Evolutionary conservation across 345 rosid species (phyloP).

Genomic region (Litchi chinensis): DNA sequence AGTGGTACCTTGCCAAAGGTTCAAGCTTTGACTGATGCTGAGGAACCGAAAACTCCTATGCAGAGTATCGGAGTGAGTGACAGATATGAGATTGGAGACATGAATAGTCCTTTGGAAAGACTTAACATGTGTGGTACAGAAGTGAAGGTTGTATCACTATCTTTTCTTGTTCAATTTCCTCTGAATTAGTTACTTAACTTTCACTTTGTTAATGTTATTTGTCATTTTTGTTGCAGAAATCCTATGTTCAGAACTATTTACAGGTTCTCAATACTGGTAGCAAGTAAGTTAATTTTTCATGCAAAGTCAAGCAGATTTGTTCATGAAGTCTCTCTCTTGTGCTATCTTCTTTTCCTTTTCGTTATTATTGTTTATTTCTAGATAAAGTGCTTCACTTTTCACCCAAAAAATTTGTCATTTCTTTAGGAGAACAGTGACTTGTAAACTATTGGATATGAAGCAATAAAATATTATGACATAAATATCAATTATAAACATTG

Average conservation of each 20-base stretch:
- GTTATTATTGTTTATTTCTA: no score
- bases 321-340: neutral
- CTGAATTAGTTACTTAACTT: neutral
- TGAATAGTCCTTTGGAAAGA: conserved; percentile 51
- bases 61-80: conserved; percentile 16
- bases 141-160: conserved; percentile 48
- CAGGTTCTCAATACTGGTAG: conserved; percentile 62
- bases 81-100: conserved; percentile 24
- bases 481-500: neutral
- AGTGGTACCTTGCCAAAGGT: conserved; percentile 18
- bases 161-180: neutral
- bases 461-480: no score
- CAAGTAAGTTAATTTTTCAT: conserved; percentile 49
- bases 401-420: no score
- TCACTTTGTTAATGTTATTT: neutral
- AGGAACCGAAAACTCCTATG: conserved; percentile 60
- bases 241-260: conserved; percentile 62
- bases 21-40: conserved; percentile 20
- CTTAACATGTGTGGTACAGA: conserved; percentile 44
- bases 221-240: conserved; percentile 41
- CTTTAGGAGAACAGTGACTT: no score
- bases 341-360: no score
- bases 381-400: no score
- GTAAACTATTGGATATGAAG: no score
- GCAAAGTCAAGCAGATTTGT: neutral